Evolutionary conservation across 2,329 filamentous ascomycete species (phyloP), one percentile per base, ranked within the genome.

Genomic region (Xylaria digitata): DNA sequence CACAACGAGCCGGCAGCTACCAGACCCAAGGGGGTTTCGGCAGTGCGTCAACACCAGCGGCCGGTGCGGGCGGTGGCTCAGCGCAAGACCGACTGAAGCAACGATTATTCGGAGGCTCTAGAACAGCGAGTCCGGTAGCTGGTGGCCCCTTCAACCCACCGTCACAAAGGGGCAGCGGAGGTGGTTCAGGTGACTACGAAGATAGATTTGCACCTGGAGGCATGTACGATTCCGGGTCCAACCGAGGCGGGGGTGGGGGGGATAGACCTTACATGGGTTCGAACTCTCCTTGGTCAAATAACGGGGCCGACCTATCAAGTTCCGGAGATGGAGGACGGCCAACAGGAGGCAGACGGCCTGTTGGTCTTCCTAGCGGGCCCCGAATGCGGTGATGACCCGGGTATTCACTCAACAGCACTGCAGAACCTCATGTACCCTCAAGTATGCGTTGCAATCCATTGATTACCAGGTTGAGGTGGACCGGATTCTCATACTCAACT

Each of bases 71-170:
- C 45, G 81, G 84, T 2, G 84, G 84, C 40, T 88, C 89, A 21
- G 93, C 93, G 57, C 92, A 96, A 80, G 92, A 97, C 73, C 85
- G 92, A 72, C 82, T 97, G 73, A 92, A 93, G 76, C 92, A 94
- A 74, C 84, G 92, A 68, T 81, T 97, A 52, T 93, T 93, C 85
- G 89, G 88, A n/a, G 86, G 84, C 5, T 80, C 86, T 23, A 84
- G 86, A 71, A 86, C 86, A 49, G 82, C 83, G 54, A 90, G 88
- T 70, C 87, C 88, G 8, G 81, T 81, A 26, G 76, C 79, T 19
- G 74, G 74, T 23, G 81, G 82, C 3, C 83, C 85, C 6, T 86
- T 85, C 67, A 82, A 84, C 64, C 83, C 84, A 64, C 83, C 84
- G 50, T 71, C 74, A 61, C 73, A 75, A 61, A 71, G 71, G 49